Evolutionary conservation across 768 basidiomycete species (phyloP).

Genomic region (Rubroboletus pulcherrimus): DNA sequence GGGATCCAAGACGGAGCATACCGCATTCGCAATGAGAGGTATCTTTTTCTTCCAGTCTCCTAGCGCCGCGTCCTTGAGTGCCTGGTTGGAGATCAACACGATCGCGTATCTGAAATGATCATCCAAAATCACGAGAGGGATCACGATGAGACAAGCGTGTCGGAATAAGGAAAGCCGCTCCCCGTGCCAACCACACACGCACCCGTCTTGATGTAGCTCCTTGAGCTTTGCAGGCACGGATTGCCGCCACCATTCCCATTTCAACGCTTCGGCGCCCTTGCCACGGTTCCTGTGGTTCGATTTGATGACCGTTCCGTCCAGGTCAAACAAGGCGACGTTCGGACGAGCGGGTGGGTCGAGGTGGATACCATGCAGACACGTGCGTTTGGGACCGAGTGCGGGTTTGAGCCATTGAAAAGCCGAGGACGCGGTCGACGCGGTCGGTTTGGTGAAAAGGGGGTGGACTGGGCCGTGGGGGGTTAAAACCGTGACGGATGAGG

Average conservation of each 20-base stretch:
- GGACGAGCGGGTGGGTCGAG: constrained; percentile 32
- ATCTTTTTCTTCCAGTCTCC: constrained; percentile 79
- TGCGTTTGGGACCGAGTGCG: constrained; percentile 32
- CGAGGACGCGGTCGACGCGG: neutral
- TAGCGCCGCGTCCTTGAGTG: constrained; percentile 43
- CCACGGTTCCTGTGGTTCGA: constrained; percentile 29
- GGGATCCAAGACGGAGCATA: constrained; percentile 29
- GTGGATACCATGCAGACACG: constrained; percentile 35
- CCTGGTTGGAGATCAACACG: constrained; percentile 82
- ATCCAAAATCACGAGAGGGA: neutral
- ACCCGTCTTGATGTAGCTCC: constrained; percentile 60
- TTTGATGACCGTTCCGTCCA: constrained; percentile 86
- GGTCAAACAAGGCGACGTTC: constrained; percentile 79
- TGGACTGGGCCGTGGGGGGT: constrained; percentile 31
- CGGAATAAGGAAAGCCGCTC: too few species aligned
- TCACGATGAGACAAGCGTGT: too few species aligned
- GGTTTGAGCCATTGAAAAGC: constrained; percentile 34
- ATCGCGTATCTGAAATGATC: constrained; percentile 52
- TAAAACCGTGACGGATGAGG: neutral
- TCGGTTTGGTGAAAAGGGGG: constrained; percentile 38
- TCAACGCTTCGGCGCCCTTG: constrained; percentile 30
- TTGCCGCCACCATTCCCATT: constrained; percentile 68
- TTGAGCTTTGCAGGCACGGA: constrained; percentile 61
- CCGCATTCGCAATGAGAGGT: constrained; percentile 57
- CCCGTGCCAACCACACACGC: constrained; percentile 15